Evolutionary conservation across 2,329 filamentous ascomycete species (phyloP), one percentile per base, ranked within the genome.

Genomic region (Herpotrichia juniperi): DNA sequence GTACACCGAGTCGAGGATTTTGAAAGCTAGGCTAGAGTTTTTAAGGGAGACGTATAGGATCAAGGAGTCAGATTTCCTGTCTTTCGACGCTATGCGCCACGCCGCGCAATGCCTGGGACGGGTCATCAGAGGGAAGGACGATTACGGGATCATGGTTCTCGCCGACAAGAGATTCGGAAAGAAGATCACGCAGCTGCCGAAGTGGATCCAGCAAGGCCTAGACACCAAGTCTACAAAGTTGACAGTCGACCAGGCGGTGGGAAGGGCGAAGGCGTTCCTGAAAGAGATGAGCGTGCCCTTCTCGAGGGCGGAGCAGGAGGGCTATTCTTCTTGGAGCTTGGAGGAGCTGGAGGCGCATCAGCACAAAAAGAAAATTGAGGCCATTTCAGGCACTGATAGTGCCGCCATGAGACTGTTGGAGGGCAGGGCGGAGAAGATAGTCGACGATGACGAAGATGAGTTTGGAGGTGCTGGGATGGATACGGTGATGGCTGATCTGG

Each of bases 141-240:
- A 99, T 74, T 99, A 99, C 74, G 94, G 94, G n/a, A 91, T 99
- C 79, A 99, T 99, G 94, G 93, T 99, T 4, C 81, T 99, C 24
- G 94, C 96, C 2, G 94, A 99, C 73, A 87, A 91, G 35, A 86
- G 94, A 16, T 99, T 97, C 74, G 88, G 91, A 71, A 96, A 94
- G 78, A 97, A 97, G 77, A 83, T 92, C 31, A 81, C 76, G 2
- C 96, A 99, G 75, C 80, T 99, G 24, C 94, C 94, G 10, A 96
- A 96, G 71, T 99, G 94, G 94, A 99, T 99, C 68, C 90, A 88
- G 57, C 89, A 96, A 69, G 92, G 89, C 2, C 82, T 99, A 54
- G 80, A 90, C 26, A 92, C 96, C 44, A 87, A 88, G 19, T 92
- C 96, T 61, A 87, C 88, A 10, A 97, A 96, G 63, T 80, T 99